Conservation (phyloP, 2,329 filamentous ascomycete species). For the Penicillium sp. region DNA sequence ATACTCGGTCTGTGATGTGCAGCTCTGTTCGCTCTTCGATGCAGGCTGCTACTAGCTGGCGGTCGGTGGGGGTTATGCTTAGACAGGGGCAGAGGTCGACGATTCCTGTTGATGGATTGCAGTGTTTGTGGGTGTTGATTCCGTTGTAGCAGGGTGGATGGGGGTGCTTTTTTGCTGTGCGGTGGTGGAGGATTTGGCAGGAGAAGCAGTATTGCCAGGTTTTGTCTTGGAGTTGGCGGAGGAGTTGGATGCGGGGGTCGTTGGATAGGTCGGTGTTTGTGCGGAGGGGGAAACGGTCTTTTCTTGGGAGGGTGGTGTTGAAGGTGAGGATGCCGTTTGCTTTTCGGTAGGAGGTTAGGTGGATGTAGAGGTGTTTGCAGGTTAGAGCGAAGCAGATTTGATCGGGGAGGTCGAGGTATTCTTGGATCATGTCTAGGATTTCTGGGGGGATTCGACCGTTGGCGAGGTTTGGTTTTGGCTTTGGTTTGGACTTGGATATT, state of each 20-base stretch:
- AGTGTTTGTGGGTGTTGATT: not conserved
- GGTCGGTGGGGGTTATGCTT: not conserved
- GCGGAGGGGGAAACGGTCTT: not conserved
- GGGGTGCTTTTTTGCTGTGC: too few relatives aligned
- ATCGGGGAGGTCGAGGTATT: not conserved
- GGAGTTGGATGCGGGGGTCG: not conserved
- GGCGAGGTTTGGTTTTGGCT: not conserved
- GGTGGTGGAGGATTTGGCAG: not conserved
- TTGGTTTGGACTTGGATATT: too few relatives aligned
- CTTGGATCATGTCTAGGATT: not conserved
- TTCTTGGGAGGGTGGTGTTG: not conserved
- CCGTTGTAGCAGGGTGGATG: not conserved
- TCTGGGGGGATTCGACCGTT: not conserved
- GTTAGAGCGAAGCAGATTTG: not conserved
- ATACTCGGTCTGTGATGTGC: not conserved
- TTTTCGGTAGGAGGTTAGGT: not conserved
- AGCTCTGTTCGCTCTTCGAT: too few relatives aligned
- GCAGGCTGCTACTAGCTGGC: too few relatives aligned
- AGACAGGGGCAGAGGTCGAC: not conserved
- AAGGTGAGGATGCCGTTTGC: not conserved
- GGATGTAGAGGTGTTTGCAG: not conserved
- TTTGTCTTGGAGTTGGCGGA: not conserved
- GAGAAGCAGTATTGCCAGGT: not conserved
- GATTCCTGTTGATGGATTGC: not conserved
- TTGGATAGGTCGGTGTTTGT: not conserved